Percentiles rank a stretch among this genome's conserved stretches.
These are phyloP conservation scores for Zymoseptoria ardabiliae DNA, from an alignment of 2,329 filamentous ascomycete species.

Conservation along the genomic window DNA sequence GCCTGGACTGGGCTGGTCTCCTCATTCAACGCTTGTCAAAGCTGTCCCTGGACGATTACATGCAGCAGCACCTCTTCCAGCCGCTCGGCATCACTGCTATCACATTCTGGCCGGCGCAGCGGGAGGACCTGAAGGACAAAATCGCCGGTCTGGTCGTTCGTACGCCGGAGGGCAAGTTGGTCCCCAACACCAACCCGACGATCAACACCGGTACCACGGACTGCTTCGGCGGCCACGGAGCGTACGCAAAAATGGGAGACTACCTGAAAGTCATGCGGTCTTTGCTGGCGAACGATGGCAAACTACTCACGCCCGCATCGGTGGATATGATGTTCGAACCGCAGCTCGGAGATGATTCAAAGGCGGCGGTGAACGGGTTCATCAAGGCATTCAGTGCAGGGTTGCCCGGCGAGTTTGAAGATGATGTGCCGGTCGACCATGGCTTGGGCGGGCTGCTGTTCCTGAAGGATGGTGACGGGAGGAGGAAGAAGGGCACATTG, in stretches of 20 bases:
- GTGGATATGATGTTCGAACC: conserved; percentile 42
- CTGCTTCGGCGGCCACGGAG: conserved; percentile 30
- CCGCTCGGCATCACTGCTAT: conserved; percentile 37
- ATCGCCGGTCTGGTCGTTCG: conserved; percentile 19
- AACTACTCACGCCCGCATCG: conserved; percentile 38
- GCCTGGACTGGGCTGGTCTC: conserved; percentile 47
- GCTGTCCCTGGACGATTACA: conserved; percentile 36
- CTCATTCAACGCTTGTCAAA: conserved; percentile 45
- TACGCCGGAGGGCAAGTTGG: conserved; percentile 15
- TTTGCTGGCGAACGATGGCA: conserved; percentile 44
- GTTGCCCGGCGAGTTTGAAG: conserved; percentile 29
- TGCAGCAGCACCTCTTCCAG: conserved; percentile 39
- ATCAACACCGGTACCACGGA: conserved; percentile 24
- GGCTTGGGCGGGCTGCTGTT: conserved; percentile 40
- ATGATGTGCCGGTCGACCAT: conserved; percentile 28
- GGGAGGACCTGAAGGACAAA: conserved; percentile 12
- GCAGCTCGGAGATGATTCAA: conserved; percentile 32
- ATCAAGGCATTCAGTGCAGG: conserved; percentile 25
- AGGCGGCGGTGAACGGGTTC: conserved; percentile 24
- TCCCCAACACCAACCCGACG: conserved; percentile 9
- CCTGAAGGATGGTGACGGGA: conserved; percentile 31
- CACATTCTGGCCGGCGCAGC: conserved; percentile 25
- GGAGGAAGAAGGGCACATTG: conserved; percentile 35
- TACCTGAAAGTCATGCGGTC: conserved; percentile 43
- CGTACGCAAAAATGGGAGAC: conserved; percentile 29